Percentiles rank a stretch among this genome's conserved stretches.
phyloP scores from a whole-genome alignment of 352 stramenopile species.

The Phytophthora melonis region DNA sequence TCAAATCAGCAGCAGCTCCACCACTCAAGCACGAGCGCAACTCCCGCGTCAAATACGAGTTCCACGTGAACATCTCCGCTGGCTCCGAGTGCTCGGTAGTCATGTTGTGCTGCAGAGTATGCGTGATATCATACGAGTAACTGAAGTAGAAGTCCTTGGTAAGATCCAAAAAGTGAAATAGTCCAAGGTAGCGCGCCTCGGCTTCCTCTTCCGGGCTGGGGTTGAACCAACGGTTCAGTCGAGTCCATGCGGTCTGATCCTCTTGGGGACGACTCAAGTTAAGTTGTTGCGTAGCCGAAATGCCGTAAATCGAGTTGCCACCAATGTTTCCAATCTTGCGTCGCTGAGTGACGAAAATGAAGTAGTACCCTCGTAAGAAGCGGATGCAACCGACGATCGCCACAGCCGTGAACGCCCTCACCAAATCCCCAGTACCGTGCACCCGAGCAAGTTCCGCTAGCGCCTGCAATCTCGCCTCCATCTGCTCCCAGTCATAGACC shows the following conservation, averaged over 20 bases:
- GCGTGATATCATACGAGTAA: conserved; percentile 99
- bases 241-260: conserved; percentile 66
- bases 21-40: conserved; percentile 88
- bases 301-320: conserved; percentile 98
- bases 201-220: conserved; percentile 84
- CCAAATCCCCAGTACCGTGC: conserved; percentile 50
- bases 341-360: conserved; percentile 97
- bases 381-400: conserved; percentile 98
- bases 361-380: conserved; percentile 99
- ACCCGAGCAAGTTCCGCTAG: conserved; percentile 61
- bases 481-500: conserved; percentile 82
- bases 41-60: conserved; percentile 96
- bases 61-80: conserved; percentile 98
- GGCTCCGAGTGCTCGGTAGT: conserved; percentile 78
- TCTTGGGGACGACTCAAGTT: conserved; percentile 73
- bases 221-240: conserved; percentile 88
- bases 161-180: conserved; percentile 99
- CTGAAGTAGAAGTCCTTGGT: conserved; percentile 99
- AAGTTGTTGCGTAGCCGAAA: conserved; percentile 94
- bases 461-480: conserved; percentile 79
- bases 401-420: conserved; percentile 91
- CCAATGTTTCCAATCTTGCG: conserved; percentile 97
- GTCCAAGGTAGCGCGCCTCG: conserved; percentile 92
- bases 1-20: conserved; percentile 83
- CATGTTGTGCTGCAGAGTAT: conserved; percentile 98